Percentiles rank a stretch among this genome's conserved stretches.
Evolutionary conservation across 805 yeast species (phyloP).

Genomic region (Ogataea siamensis): DNA sequence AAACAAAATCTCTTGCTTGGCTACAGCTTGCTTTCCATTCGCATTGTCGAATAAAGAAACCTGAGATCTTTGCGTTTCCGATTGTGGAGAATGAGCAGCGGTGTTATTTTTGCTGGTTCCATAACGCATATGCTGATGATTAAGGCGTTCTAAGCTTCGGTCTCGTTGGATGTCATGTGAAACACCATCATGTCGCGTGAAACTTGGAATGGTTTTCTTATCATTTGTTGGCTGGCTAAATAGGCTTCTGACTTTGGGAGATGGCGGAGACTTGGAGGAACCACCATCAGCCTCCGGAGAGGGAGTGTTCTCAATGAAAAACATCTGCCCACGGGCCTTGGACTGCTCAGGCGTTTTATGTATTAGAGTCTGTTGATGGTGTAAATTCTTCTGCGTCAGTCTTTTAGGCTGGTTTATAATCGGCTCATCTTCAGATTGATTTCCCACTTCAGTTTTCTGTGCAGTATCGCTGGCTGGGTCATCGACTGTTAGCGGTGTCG

Average conservation of each 20-base stretch:
- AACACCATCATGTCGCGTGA: not conserved
- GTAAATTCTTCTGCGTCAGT: constrained; percentile 18
- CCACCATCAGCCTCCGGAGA: constrained; percentile 26
- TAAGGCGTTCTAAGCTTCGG: constrained; percentile 9
- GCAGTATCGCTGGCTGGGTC: too few relatives aligned
- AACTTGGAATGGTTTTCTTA: constrained; percentile 5
- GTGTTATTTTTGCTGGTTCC: constrained; percentile 9
- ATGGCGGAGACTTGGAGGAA: constrained; percentile 6
- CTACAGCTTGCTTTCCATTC: constrained; percentile 9
- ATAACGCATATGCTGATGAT: constrained; percentile 14
- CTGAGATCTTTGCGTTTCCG: constrained; percentile 27
- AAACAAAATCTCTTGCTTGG: constrained; percentile 27
- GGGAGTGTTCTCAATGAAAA: constrained; percentile 34
- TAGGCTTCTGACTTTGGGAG: constrained; percentile 14
- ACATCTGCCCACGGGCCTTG: constrained; percentile 26
- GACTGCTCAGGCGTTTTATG: constrained; percentile 4
- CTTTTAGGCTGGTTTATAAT: constrained; percentile 13
- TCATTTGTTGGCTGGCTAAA: constrained; percentile 14
- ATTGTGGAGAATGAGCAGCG: constrained; percentile 17
- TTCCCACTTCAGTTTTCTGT: too few relatives aligned
- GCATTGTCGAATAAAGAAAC: constrained; percentile 29
- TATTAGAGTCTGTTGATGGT: constrained; percentile 18
- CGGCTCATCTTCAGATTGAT: constrained; percentile 17
- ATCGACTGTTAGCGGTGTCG: too few relatives aligned
- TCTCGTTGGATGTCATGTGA: constrained; percentile 4